Evolutionary conservation across 2,329 filamentous ascomycete species (phyloP).

Genomic region (Diaporthe velutina): DNA sequence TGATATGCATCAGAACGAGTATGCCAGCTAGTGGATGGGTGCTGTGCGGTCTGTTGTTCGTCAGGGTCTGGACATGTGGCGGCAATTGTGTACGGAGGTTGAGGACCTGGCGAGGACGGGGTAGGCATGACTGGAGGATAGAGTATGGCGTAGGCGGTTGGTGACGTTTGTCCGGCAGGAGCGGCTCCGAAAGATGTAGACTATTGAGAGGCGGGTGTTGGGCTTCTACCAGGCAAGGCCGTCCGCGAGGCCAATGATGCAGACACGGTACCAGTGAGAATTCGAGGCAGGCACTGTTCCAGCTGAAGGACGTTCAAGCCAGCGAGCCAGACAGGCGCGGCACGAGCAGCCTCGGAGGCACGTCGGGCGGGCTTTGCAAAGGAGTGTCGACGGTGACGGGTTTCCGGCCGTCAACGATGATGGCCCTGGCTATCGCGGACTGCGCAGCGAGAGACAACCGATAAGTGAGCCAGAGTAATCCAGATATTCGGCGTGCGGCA

Average conservation of each 20-base stretch:
- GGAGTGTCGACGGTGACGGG: not conserved
- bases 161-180: constrained; percentile 3
- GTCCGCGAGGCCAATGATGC: not conserved
- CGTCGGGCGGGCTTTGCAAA: not conserved
- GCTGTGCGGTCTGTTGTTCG: constrained; percentile 27
- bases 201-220: not conserved
- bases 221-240: not conserved
- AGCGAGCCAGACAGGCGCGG: not conserved
- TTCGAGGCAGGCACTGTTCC: not conserved
- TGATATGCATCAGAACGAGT: not conserved
- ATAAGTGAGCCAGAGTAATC: not conserved
- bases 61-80: constrained; percentile 40
- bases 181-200: not conserved
- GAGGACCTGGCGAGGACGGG: constrained; percentile 38
- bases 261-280: not conserved
- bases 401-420: not conserved
- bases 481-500: not conserved
- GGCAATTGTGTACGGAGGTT: constrained; percentile 31
- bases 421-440: constrained; percentile 10
- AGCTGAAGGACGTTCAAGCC: not conserved
- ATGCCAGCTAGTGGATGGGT: constrained; percentile 17
- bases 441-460: not conserved
- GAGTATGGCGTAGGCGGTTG: not conserved
- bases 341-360: not conserved
- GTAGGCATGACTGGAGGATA: constrained; percentile 37